A percentile compares a stretch with the other conserved stretches of the same genome.
Evolutionary conservation across 768 basidiomycete genomes (phyloP).

Genomic region (Amanita pseudoporphyria): DNA sequence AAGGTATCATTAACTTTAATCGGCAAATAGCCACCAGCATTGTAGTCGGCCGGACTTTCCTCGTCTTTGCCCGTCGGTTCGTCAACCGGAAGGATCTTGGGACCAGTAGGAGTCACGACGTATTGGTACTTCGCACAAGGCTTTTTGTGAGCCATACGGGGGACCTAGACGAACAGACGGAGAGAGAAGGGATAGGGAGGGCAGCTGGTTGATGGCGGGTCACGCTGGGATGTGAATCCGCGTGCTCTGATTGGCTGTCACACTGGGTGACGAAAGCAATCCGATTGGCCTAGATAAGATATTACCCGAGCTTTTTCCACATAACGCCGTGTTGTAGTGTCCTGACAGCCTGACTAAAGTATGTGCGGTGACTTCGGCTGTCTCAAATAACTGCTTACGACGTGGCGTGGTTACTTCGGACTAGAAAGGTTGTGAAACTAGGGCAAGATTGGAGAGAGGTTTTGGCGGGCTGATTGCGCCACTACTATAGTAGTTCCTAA

Average conservation of each 20-base stretch:
- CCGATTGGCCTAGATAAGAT: not conserved
- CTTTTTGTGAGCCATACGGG: conserved; percentile 56
- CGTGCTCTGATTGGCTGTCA: not conserved
- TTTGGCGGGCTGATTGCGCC: no score
- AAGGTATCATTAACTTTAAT: conserved; percentile 79
- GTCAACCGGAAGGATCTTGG: conserved; percentile 63
- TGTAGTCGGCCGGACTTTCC: conserved; percentile 79
- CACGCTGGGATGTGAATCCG: not conserved
- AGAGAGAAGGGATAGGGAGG: conserved; percentile 8
- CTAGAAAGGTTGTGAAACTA: no score
- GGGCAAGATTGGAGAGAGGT: no score
- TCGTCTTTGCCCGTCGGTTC: conserved; percentile 64
- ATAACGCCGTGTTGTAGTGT: no score
- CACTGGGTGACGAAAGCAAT: not conserved
- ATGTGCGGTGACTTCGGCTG: not conserved
- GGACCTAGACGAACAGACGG: conserved; percentile 10
- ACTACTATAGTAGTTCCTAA: no score
- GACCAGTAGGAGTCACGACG: conserved; percentile 54
- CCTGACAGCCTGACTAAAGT: no score
- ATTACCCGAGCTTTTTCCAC: no score
- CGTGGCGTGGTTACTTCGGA: no score
- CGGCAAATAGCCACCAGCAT: conserved; percentile 71
- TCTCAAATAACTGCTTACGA: not conserved
- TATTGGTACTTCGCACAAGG: conserved; percentile 69
- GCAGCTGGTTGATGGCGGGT: not conserved